phyloP scores from a whole-genome alignment of 371 early-diverging fungal species.

The Cladochytrium tenue region DNA sequence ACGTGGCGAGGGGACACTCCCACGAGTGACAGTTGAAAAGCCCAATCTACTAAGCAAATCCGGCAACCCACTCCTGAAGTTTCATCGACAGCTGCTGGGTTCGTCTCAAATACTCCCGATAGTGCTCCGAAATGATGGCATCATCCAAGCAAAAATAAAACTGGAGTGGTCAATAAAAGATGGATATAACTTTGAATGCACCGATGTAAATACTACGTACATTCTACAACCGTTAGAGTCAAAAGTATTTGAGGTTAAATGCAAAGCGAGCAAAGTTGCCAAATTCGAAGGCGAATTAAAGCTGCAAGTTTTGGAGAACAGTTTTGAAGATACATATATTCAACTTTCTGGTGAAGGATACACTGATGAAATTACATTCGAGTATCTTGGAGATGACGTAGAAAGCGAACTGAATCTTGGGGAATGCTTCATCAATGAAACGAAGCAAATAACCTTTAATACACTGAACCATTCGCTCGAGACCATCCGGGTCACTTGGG shows the following conservation, averaged over 20 bases:
- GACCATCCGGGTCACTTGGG: conserved; percentile 34
- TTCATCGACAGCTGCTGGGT: conserved; percentile 45
- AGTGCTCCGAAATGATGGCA: conserved; percentile 54
- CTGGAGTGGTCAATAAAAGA: conserved; percentile 50
- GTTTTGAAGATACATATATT: conserved; percentile 49
- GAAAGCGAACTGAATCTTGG: conserved; percentile 47
- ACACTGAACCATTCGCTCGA: conserved; percentile 44
- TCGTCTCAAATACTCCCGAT: conserved; percentile 37
- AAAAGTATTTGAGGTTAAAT: conserved; percentile 37
- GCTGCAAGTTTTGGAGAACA: conserved; percentile 50
- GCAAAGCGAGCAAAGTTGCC: conserved; percentile 33
- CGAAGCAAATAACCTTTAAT: conserved; percentile 28
- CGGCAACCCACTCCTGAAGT: conserved; percentile 41
- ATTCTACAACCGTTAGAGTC: conserved; percentile 41
- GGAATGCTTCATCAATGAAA: conserved; percentile 48
- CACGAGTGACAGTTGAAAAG: conserved; percentile 50
- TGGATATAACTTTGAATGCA: conserved; percentile 40
- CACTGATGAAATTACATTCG: conserved; percentile 50
- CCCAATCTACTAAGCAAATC: conserved; percentile 36
- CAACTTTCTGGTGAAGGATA: conserved; percentile 54
- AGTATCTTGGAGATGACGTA: conserved; percentile 31
- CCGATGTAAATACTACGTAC: conserved; percentile 25
- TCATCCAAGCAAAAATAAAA: conserved; percentile 49
- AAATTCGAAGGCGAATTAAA: conserved; percentile 48
- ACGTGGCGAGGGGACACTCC: conserved; percentile 60